Conservation (phyloP, 78 protist species). For the slime mould (Dictyostelium discoideum) region DNA sequence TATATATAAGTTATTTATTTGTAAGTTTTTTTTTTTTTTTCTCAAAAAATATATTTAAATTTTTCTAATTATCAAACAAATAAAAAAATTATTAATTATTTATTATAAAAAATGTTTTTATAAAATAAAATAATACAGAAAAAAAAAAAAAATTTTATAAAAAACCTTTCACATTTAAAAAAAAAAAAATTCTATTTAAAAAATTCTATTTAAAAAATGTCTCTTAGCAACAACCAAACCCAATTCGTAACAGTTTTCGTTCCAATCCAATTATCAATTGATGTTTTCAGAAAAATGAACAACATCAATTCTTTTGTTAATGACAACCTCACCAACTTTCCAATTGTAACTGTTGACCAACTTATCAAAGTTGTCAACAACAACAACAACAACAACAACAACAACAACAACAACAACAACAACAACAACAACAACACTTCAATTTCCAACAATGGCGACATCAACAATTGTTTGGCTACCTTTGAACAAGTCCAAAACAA, state of each 20-base stretch:
- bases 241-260: constrained; percentile 57
- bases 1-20: no score
- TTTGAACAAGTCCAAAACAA: background rate
- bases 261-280: constrained; percentile 36
- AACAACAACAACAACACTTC: background rate
- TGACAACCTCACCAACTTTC: background rate
- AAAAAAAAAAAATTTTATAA: background rate
- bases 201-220: background rate
- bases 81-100: no score
- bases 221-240: background rate
- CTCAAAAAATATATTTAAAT: no score
- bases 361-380: background rate
- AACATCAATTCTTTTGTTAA: background rate
- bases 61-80: no score
- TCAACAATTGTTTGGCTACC: background rate
- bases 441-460: background rate
- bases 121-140: no score
- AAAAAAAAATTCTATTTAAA: background rate
- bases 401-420: background rate
- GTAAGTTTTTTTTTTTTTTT: no score
- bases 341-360: background rate
- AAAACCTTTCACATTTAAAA: background rate
- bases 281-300: background rate
- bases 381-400: background rate
- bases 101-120: no score